Evolutionary conservation across 2,329 filamentous ascomycete genomes (phyloP).

Genomic region (Aspergillus vadensis): DNA sequence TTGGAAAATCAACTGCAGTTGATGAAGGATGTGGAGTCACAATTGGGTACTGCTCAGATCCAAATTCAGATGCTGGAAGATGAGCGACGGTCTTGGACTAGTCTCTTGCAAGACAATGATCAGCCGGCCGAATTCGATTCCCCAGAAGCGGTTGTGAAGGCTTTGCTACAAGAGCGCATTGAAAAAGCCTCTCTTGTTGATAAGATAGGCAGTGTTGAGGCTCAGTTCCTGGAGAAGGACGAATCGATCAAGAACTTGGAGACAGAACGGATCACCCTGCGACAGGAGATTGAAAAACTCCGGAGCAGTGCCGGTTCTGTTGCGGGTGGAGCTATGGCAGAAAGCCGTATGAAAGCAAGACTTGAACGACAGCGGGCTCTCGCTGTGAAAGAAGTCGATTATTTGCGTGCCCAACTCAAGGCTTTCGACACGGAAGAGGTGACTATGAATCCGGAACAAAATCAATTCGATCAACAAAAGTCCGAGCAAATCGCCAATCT

Average conservation of each 20-base stretch:
- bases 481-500: constrained; percentile 74
- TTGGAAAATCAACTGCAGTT: constrained; percentile 76
- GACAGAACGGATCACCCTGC: constrained; percentile 65
- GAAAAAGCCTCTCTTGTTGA: constrained; percentile 80
- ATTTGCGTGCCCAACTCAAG: constrained; percentile 87
- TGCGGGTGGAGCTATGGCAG: constrained; percentile 52
- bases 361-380: constrained; percentile 83
- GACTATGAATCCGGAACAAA: constrained; percentile 74
- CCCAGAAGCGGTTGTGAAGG: constrained; percentile 82
- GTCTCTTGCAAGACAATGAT: constrained; percentile 73
- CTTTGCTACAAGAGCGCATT: constrained; percentile 78
- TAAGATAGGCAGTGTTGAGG: constrained; percentile 74
- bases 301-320: constrained; percentile 54
- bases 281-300: constrained; percentile 69
- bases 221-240: constrained; percentile 76
- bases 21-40: constrained; percentile 71
- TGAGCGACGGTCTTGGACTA: constrained; percentile 82
- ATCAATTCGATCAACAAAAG: constrained; percentile 71
- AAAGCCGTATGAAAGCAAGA: constrained; percentile 69
- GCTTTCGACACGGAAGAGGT: constrained; percentile 85
- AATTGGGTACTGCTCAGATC: constrained; percentile 76
- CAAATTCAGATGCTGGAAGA: constrained; percentile 87
- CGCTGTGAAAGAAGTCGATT: constrained; percentile 89
- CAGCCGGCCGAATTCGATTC: constrained; percentile 75
- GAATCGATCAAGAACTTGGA: constrained; percentile 72